Base-by-base conservation (phyloP, 2,329 filamentous ascomycete species). In the Claviceps cyperi region DNA sequence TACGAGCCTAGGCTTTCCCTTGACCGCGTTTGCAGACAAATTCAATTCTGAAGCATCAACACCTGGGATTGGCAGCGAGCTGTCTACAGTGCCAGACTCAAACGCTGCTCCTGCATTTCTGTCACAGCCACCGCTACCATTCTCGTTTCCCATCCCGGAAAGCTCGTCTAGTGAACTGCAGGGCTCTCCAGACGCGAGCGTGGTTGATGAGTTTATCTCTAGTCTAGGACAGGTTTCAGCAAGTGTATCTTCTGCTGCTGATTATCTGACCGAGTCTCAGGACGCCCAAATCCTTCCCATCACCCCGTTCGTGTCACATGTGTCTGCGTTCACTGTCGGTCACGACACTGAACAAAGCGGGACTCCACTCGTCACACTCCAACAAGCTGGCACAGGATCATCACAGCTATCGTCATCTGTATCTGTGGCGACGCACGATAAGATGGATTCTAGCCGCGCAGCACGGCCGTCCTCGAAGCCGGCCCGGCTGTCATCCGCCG, bases 251-350 rank as follows among this genome's bases (percentile, higher is more conserved):
- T 32, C 22, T 5, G 40, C 17, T n/a, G 35, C 39, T 11, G 43
- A 24, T 22, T 24, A 21, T 46, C 8, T 11, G 17, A 45, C 51
- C 36, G 56, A 55, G 44, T 59, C 56, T 40, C 63, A 61, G 51
- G 62, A 59, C 49, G 59, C 62, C 40, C 64, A 64, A 46, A 44
- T 59, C n/a, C 39, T 59, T 15, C 46, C 43, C 32, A 48, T 41
- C 3, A n/a, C 45, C 17, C 36, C 41, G 1, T 58, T 58, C 9
- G 50, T 56, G 9, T 49, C 51, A 17, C 54, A 49, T 28, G 43
- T 50, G 5, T 52, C 52, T 32, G 52, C 49, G 15, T 51, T 56
- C 17, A 51, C 43, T 21, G 50, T 52, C 7, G 58, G 54, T 17
- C 51, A 56, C 46, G 37, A 48, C 21, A 50, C 51, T 8, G 51